A percentile compares a stretch with the other conserved stretches of the same genome.
Evolutionary conservation across 495 filamentous ascomycete species (phyloP).

Genomic region (Pyronema domesticum): DNA sequence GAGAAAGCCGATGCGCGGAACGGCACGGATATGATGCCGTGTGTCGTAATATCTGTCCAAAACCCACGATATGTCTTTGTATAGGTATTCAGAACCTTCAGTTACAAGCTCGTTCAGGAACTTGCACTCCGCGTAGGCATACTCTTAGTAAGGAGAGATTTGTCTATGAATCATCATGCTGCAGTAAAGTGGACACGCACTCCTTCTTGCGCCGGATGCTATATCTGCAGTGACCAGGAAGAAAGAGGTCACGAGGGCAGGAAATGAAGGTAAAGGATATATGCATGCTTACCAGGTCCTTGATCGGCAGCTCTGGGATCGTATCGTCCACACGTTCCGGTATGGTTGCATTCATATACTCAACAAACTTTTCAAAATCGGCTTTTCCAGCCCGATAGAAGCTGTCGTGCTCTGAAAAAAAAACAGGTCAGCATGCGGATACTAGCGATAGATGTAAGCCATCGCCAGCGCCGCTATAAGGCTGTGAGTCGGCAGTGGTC

Average conservation of each 20-base stretch:
- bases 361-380: conserved; percentile 21
- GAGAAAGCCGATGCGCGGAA: background rate
- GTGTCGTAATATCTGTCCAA: background rate
- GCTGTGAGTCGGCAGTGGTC: too few relatives aligned
- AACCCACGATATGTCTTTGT: background rate
- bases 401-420: conserved; percentile 10
- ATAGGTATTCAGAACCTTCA: too few relatives aligned
- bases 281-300: conserved; percentile 16
- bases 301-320: conserved; percentile 16
- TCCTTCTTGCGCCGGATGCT: background rate
- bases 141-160: background rate
- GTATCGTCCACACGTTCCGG: conserved; percentile 15
- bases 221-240: background rate
- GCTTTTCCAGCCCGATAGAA: conserved; percentile 17
- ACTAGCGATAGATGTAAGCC: background rate
- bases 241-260: background rate
- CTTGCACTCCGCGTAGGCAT: background rate
- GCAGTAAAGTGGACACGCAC: background rate
- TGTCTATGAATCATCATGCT: background rate
- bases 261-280: too few relatives aligned
- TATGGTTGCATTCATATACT: conserved; percentile 11
- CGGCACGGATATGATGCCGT: background rate
- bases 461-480: background rate
- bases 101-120: too few relatives aligned
- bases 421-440: background rate